These are phyloP conservation scores for Cunninghamia lanceolata DNA, from an alignment of 75 land plant species.

Conservation along the genomic window DNA sequence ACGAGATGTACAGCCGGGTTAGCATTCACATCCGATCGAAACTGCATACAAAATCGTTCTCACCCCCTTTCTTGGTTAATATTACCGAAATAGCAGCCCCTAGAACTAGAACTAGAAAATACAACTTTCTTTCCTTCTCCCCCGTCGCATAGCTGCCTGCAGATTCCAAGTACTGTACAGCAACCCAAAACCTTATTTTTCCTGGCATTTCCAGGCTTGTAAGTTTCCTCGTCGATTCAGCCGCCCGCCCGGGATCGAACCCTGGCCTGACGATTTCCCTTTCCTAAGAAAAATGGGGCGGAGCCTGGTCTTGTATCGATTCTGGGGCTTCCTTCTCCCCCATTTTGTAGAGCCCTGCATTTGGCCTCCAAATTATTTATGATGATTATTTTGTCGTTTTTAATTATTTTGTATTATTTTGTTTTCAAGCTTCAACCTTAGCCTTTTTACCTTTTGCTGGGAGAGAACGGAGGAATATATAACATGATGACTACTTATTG, in stretches of 20 bases:
- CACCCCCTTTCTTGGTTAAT: neutral
- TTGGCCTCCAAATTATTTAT: neutral
- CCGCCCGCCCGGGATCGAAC: neutral
- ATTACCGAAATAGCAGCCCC: neutral
- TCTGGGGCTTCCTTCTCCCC: neutral
- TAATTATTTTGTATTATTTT: too few species aligned
- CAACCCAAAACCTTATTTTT: neutral
- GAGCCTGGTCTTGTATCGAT: neutral
- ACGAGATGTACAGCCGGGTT: constrained; percentile 67
- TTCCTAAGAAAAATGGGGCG: neutral
- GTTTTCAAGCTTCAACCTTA: too few species aligned
- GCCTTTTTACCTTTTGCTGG: too few species aligned
- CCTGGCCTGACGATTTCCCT: neutral
- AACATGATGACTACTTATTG: too few species aligned
- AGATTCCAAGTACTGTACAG: neutral
- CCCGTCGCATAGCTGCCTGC: neutral
- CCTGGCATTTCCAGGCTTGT: neutral
- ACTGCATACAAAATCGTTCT: constrained; percentile 37
- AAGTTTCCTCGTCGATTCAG: neutral
- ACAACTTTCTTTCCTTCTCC: neutral
- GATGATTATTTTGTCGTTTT: too few species aligned
- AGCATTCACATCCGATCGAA: constrained; percentile 18
- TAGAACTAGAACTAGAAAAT: neutral
- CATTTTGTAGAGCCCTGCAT: neutral
- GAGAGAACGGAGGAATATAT: too few species aligned